Percentiles rank a stretch among this genome's conserved stretches.
These are phyloP conservation scores for Vanrija sp. DNA, from an alignment of 1,284 basidiomycete genomes.

Conservation along the genomic window DNA sequence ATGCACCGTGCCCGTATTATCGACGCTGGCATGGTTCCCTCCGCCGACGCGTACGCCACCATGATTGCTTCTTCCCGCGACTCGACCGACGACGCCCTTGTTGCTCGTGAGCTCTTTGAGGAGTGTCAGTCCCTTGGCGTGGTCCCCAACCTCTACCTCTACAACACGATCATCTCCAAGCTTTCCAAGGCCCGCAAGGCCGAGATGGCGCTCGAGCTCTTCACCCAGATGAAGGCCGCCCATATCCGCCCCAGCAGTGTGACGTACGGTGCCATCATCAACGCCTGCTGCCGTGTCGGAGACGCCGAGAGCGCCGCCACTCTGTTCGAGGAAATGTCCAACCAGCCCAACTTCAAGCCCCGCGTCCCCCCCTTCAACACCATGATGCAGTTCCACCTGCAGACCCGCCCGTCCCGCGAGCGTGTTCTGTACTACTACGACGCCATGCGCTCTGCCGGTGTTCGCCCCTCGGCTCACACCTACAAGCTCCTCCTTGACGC, in stretches of 20 bases:
- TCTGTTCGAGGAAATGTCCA: slow-evolving; percentile 81
- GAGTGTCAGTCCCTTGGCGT: slow-evolving; percentile 72
- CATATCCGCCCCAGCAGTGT: slow-evolving; percentile 72
- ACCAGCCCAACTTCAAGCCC: slow-evolving; percentile 70
- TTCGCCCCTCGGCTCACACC: slow-evolving; percentile 78
- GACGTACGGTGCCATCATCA: slow-evolving; percentile 91
- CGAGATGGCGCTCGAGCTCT: slow-evolving; percentile 77
- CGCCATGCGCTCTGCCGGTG: slow-evolving; percentile 60
- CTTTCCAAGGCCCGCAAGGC: slow-evolving; percentile 88
- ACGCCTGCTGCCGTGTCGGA: slow-evolving; percentile 87
- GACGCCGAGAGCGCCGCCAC: slow-evolving; percentile 77
- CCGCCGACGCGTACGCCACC: slow-evolving; percentile 83
- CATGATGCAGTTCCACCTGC: slow-evolving; percentile 96
- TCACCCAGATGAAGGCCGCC: slow-evolving; percentile 66
- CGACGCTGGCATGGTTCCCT: slow-evolving; percentile 70
- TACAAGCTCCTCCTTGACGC: slow-evolving; percentile 94
- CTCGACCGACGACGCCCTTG: slow-evolving; percentile 86
- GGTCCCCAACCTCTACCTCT: slow-evolving; percentile 75
- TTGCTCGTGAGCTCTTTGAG: slow-evolving; percentile 75
- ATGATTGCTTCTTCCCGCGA: slow-evolving; percentile 82
- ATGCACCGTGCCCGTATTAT: slow-evolving; percentile 75
- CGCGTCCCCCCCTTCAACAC: slow-evolving; percentile 90
- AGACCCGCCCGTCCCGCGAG: slow-evolving; percentile 78
- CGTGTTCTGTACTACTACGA: slow-evolving; percentile 73
- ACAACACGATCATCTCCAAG: slow-evolving; percentile 94